phyloP scores from a whole-genome alignment of 352 stramenopile species.

The Pythium utonaiense region DNA sequence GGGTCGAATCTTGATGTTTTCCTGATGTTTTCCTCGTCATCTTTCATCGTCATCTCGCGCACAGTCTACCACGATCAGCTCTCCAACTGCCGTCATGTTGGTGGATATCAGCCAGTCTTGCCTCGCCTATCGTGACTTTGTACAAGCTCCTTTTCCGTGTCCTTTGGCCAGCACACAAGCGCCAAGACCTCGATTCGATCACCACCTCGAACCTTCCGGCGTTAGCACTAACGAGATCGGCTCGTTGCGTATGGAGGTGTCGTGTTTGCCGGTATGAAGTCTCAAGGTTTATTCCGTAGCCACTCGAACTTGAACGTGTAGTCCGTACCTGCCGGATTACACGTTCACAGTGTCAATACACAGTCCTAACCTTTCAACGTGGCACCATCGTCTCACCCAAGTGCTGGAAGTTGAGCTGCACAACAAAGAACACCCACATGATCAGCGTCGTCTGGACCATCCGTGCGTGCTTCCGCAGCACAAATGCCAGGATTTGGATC shows the following conservation, averaged over 20 bases:
- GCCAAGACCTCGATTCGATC: too few species aligned
- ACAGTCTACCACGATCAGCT: too few species aligned
- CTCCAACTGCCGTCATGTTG: too few species aligned
- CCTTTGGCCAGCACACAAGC: too few species aligned
- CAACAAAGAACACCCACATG: slow-evolving; percentile 1
- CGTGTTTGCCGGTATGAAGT: too few species aligned
- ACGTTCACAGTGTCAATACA: neutral
- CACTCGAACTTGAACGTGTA: neutral
- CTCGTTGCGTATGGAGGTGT: too few species aligned
- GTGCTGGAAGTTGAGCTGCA: neutral
- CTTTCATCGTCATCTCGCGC: too few species aligned
- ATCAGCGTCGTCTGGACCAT: neutral
- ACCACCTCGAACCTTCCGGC: neutral
- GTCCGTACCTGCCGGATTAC: neutral
- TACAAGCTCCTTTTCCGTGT: too few species aligned
- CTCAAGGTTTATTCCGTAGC: neutral
- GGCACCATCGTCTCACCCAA: neutral
- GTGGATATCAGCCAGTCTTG: too few species aligned
- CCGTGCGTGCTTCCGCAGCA: neutral
- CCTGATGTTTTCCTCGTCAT: too few species aligned
- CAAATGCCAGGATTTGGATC: neutral
- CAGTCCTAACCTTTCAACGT: neutral
- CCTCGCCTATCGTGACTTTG: too few species aligned
- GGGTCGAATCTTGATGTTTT: too few species aligned
- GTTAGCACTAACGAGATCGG: neutral